phyloP scores from a whole-genome alignment of 2,329 filamentous ascomycete genomes.

The Diaporthe humulicola region DNA sequence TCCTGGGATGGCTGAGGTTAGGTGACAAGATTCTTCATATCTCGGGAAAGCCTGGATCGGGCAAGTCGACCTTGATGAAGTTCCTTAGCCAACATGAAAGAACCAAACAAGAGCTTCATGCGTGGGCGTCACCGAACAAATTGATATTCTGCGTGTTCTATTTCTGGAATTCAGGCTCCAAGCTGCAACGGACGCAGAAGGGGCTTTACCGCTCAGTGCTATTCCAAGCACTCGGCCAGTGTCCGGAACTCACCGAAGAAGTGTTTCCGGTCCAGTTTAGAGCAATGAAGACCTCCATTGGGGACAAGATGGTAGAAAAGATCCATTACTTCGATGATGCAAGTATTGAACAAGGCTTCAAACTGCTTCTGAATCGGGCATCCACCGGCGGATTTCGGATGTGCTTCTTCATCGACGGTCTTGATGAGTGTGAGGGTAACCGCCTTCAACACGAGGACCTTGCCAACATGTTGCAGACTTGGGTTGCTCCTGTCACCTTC shows the following conservation, averaged over 20 bases:
- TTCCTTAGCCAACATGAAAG: constrained; percentile 5
- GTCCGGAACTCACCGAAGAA: constrained; percentile 35
- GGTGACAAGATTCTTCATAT: neutral
- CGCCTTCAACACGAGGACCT: neutral
- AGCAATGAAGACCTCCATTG: neutral
- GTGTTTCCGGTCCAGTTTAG: constrained; percentile 31
- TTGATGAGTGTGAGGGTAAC: constrained; percentile 29
- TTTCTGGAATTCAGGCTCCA: constrained; percentile 38
- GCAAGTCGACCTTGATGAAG: constrained; percentile 24
- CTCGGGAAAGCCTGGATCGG: constrained; percentile 28
- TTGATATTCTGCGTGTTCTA: constrained; percentile 33
- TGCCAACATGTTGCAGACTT: neutral
- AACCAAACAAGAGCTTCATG: neutral
- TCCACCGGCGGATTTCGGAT: neutral
- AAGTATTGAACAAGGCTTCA: neutral
- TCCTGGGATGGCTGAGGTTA: constrained; percentile 19
- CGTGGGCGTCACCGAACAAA: constrained; percentile 1
- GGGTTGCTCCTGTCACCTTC: neutral
- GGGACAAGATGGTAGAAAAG: neutral
- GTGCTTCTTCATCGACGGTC: constrained; percentile 31
- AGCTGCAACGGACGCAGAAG: constrained; percentile 36
- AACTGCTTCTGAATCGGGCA: neutral
- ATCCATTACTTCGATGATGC: neutral
- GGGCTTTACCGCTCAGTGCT: constrained; percentile 42
- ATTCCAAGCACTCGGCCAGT: constrained; percentile 40